phyloP scores from a whole-genome alignment of 2,329 filamentous ascomycete species.

The Magnaporthales sp. region DNA sequence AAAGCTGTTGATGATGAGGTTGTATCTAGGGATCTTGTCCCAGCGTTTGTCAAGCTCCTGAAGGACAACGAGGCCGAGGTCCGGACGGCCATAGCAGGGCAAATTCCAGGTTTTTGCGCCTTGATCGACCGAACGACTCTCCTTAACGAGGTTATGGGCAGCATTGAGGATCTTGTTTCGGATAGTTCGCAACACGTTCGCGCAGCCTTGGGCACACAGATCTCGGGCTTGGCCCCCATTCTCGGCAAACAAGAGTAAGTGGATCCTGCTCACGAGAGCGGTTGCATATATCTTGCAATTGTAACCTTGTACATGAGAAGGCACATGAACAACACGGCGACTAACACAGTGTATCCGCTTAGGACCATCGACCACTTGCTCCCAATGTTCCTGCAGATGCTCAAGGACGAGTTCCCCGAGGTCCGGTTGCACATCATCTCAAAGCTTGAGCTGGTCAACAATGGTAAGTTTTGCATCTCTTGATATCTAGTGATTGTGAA shows the following conservation, averaged over 20 bases:
- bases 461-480: constrained; percentile 45
- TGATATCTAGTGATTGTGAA: constrained; percentile 1
- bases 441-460: constrained; percentile 97
- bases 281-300: neutral
- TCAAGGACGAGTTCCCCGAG: constrained; percentile 98
- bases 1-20: constrained; percentile 98
- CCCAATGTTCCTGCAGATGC: constrained; percentile 98
- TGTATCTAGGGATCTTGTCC: constrained; percentile 85
- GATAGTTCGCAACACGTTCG: constrained; percentile 96
- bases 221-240: constrained; percentile 92
- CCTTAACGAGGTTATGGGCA: constrained; percentile 92
- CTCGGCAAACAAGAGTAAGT: constrained; percentile 93
- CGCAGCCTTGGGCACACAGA: constrained; percentile 89
- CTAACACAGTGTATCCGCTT: neutral
- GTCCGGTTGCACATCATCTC: constrained; percentile 98
- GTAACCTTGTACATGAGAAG: neutral
- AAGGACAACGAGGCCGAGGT: constrained; percentile 98
- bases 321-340: neutral
- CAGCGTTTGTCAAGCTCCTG: constrained; percentile 92
- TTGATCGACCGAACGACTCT: constrained; percentile 81
- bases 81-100: constrained; percentile 89
- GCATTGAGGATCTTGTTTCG: constrained; percentile 90
- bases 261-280: neutral
- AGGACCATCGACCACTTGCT: constrained; percentile 94
- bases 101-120: constrained; percentile 94